These are phyloP conservation scores for Trichomonascaceae sp. DNA, from an alignment of 1,139 yeast species.

Conservation along the genomic window DNA sequence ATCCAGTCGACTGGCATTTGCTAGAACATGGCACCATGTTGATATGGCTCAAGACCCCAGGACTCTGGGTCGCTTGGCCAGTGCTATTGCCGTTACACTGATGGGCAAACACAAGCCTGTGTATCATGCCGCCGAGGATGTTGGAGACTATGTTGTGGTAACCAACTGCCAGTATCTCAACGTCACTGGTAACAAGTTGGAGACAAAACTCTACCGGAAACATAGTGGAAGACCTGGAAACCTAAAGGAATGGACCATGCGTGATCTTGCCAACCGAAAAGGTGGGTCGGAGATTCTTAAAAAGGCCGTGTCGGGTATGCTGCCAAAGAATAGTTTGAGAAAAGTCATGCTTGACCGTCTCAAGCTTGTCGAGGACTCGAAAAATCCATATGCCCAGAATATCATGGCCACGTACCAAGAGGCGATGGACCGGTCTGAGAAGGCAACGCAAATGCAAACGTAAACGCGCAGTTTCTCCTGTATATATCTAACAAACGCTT, in stretches of 20 bases:
- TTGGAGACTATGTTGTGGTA: conserved; percentile 94
- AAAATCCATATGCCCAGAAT: conserved; percentile 75
- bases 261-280: conserved; percentile 56
- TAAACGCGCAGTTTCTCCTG: too few relatives aligned
- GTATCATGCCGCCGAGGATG: conserved; percentile 60
- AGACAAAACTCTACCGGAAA: conserved; percentile 78
- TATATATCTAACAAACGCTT: too few relatives aligned
- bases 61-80: conserved; percentile 85
- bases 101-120: conserved; percentile 97
- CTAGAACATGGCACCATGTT: conserved; percentile 92
- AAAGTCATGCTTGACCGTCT: conserved; percentile 69
- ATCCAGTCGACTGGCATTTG: conserved; percentile 42
- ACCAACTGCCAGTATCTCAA: conserved; percentile 77
- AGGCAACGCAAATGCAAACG: too few relatives aligned
- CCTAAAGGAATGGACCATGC: conserved; percentile 72
- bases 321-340: conserved; percentile 82
- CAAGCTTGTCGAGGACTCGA: conserved; percentile 77
- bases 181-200: conserved; percentile 71
- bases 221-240: conserved; percentile 90
- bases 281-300: conserved; percentile 75
- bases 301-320: conserved; percentile 90
- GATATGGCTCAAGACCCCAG: conserved; percentile 77
- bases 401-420: conserved; percentile 82
- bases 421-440: conserved; percentile 13
- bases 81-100: conserved; percentile 72